A percentile compares a stretch with the other conserved stretches of the same genome.
phyloP scores from a whole-genome alignment of 495 filamentous ascomycete genomes.

The Penicillium silybi region DNA sequence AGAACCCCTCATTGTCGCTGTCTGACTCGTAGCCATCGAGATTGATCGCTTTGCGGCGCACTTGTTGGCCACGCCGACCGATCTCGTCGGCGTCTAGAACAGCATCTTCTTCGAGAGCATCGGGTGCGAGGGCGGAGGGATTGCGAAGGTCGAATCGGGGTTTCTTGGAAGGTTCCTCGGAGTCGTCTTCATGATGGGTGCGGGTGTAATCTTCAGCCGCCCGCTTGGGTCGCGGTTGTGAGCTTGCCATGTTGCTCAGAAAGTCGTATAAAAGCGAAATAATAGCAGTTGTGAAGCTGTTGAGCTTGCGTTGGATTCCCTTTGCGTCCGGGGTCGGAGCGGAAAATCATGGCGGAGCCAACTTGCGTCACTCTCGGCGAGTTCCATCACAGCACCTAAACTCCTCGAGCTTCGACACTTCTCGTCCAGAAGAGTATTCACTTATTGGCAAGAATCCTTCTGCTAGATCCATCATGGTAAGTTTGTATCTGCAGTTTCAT shows the following conservation, averaged over 20 bases:
- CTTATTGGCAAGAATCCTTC: not conserved
- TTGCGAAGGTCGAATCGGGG: conserved; percentile 94
- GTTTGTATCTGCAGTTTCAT: not conserved
- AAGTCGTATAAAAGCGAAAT: not conserved
- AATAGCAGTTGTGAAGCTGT: conserved; percentile 1
- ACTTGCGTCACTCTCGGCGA: conserved; percentile 41
- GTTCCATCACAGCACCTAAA: not conserved
- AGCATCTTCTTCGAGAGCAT: conserved; percentile 72
- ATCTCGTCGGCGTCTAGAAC: conserved; percentile 90
- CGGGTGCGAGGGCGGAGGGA: conserved; percentile 80
- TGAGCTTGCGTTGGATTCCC: conserved; percentile 12
- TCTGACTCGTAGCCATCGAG: conserved; percentile 96
- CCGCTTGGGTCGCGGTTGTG: conserved; percentile 73
- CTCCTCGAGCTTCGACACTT: conserved; percentile 1
- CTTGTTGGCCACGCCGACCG: conserved; percentile 68
- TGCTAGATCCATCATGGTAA: conserved; percentile 23
- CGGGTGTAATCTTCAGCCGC: conserved; percentile 75
- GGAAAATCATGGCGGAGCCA: conserved; percentile 43
- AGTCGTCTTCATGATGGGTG: conserved; percentile 57
- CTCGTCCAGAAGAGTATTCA: not conserved
- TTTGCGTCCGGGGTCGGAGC: conserved; percentile 38
- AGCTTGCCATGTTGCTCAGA: conserved; percentile 52
- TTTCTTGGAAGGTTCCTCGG: conserved; percentile 63
- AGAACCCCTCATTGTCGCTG: conserved; percentile 86
- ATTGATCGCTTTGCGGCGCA: conserved; percentile 88